Base-by-base conservation (phyloP, 2,329 filamentous ascomycete genomes). In the Alternaria metachromatica region DNA sequence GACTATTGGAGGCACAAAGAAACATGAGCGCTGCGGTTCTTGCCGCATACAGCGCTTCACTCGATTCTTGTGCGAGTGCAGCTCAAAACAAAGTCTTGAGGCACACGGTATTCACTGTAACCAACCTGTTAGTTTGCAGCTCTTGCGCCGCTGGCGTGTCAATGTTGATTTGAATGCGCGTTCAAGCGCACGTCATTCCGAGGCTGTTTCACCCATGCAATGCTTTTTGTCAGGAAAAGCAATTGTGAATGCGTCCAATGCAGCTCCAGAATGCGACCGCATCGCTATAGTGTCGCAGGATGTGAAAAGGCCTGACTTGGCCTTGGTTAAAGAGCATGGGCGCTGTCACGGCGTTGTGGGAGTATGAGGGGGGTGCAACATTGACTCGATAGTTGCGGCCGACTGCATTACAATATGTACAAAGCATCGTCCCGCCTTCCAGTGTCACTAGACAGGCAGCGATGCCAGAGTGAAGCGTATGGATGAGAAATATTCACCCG, bases 381-480 rank as follows among this genome's bases (percentile, higher is more conserved):
- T 59, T 65, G 33, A 46, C 50, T 58, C 66, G 64, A 56, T 48
- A 46, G 67, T 64, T 60, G 50, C 28, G 57, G 63, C 49, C 60
- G 58, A 54, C 63, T 64, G 23, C 26, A 68, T 68, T 71, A 67
- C 60, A 65, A 55, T 72, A 73, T 71, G 48, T 72, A 72, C 71
- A 73, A 58, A 61, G 65, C 59, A 67, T 53, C 63, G 66, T 58
- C 49, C 60, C 30, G 57, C 56, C 56, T 68, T 41, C 50, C 28
- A 58, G 18, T 25, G 55, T 51, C 55, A 60, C 25, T n/a, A 15
- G 64, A 64, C 57, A 60, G 60, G 62, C 64, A 60, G 62, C 60
- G 56, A 58, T 57, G 57, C 59, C 61, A 60, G 50, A 41, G 58
- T 58, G 53, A 44, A 63, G 55, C 44, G 25, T 26, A 53, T 51